Conservation (phyloP, 2,329 filamentous ascomycete species). For the Aureobasidium sp. region DNA sequence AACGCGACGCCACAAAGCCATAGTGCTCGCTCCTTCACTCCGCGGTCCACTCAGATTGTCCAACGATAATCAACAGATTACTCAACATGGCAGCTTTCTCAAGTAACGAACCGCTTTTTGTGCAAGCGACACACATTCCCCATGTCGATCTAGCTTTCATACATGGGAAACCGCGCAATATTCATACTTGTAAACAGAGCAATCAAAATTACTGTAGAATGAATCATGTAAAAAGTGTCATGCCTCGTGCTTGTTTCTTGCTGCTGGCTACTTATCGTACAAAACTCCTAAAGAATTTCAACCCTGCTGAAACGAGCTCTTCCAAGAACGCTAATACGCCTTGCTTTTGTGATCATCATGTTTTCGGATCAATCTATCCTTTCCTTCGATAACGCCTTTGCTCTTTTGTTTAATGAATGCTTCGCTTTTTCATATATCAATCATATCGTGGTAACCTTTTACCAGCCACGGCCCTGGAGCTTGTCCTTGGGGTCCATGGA, state of each 20-base stretch:
- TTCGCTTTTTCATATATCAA: background rate
- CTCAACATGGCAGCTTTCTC: background rate
- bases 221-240: background rate
- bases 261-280: background rate
- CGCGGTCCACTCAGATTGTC: no score
- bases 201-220: background rate
- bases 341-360: background rate
- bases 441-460: slow-evolving; percentile 19
- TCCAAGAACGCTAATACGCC: slow-evolving; percentile 9
- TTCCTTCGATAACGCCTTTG: background rate
- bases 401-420: background rate
- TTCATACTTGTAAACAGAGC: background rate
- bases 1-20: no score
- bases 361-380: background rate
- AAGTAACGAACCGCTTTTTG: background rate
- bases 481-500: slow-evolving; percentile 71
- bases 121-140: background rate
- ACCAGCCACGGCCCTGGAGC: slow-evolving; percentile 82
- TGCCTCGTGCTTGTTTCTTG: background rate
- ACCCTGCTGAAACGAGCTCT: background rate
- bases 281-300: background rate
- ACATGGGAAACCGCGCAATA: background rate
- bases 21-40: no score
- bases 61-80: background rate
- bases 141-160: background rate